Conservation (phyloP, 179 eudicot species). For the Camellia oleifera region DNA sequence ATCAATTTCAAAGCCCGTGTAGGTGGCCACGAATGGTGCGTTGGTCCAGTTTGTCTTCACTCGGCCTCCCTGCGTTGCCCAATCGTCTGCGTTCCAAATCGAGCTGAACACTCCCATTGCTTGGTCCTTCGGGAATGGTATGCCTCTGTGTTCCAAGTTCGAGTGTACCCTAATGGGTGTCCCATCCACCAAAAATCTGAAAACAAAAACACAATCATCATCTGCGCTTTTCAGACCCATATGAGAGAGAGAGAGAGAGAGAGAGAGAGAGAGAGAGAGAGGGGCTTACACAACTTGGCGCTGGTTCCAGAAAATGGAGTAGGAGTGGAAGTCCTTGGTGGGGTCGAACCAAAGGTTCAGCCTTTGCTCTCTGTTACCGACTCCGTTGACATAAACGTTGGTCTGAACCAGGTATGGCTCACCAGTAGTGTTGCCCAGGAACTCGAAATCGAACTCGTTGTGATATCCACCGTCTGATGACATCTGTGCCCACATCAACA, state of each 20-base stretch:
- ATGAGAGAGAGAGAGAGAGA: background rate
- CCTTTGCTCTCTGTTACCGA: conserved; percentile 84
- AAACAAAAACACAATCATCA: background rate
- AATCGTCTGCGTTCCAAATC: conserved; percentile 93
- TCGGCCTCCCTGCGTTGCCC: conserved; percentile 92
- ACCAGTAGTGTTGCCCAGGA: conserved; percentile 73
- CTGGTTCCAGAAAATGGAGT: conserved; percentile 73
- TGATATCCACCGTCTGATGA: conserved; percentile 77
- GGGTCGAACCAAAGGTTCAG: conserved; percentile 90
- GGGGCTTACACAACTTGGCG: conserved; percentile 77
- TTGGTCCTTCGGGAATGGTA: conserved; percentile 84
- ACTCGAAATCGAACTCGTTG: conserved; percentile 87
- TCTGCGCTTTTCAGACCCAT: background rate
- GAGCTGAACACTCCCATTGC: conserved; percentile 94
- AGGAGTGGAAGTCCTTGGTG: conserved; percentile 71
- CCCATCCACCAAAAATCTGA: conserved; percentile 81
- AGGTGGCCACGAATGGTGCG: conserved; percentile 76
- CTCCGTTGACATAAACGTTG: conserved; percentile 76
- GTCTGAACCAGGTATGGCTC: conserved; percentile 84
- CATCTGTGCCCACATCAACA: conserved; percentile 43
- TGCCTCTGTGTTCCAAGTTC: conserved; percentile 75
- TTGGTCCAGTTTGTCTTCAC: conserved; percentile 85
- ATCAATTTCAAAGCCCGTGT: conserved; percentile 60
- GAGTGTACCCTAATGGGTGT: conserved; percentile 77
- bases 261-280: conserved; percentile 4